Evolutionary conservation across 2,329 filamentous ascomycete genomes (phyloP).

Genomic region (Periglandula ipomoeae): DNA sequence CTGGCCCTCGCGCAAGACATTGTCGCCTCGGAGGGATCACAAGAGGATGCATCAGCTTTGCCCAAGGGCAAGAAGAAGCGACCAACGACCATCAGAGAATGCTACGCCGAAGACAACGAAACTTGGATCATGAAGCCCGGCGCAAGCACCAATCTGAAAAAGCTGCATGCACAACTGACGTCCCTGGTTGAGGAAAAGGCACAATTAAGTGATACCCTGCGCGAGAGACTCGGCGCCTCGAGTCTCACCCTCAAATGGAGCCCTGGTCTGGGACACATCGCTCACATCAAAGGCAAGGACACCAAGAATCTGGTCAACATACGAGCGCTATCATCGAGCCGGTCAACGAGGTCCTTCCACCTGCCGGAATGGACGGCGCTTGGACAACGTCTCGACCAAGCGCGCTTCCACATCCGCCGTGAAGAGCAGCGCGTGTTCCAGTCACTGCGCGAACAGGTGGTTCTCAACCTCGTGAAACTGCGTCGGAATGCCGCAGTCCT

Average conservation of each 20-base stretch:
- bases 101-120: conserved; percentile 51
- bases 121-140: conserved; percentile 56
- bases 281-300: conserved; percentile 81
- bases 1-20: conserved; percentile 66
- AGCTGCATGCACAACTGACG: conserved; percentile 60
- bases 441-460: conserved; percentile 63
- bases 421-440: conserved; percentile 80
- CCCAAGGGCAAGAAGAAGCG: conserved; percentile 44
- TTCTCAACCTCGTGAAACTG: conserved; percentile 74
- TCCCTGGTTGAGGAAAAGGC: conserved; percentile 50
- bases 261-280: conserved; percentile 79
- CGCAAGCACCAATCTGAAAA: conserved; percentile 57
- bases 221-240: conserved; percentile 48
- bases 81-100: conserved; percentile 39
- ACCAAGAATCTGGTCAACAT: conserved; percentile 28
- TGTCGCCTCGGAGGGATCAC: conserved; percentile 54
- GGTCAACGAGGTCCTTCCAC: conserved; percentile 78
- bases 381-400: conserved; percentile 69
- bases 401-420: conserved; percentile 64
- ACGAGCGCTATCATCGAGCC: conserved; percentile 61
- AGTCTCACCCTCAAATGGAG: conserved; percentile 78
- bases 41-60: conserved; percentile 43
- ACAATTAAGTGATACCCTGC: conserved; percentile 51
- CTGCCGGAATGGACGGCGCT: conserved; percentile 75
- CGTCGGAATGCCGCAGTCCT: conserved; percentile 85